Evolutionary conservation across 2,329 filamentous ascomycete species (phyloP), one percentile per base, ranked within the genome.

Genomic region (Aspergillus sp.): DNA sequence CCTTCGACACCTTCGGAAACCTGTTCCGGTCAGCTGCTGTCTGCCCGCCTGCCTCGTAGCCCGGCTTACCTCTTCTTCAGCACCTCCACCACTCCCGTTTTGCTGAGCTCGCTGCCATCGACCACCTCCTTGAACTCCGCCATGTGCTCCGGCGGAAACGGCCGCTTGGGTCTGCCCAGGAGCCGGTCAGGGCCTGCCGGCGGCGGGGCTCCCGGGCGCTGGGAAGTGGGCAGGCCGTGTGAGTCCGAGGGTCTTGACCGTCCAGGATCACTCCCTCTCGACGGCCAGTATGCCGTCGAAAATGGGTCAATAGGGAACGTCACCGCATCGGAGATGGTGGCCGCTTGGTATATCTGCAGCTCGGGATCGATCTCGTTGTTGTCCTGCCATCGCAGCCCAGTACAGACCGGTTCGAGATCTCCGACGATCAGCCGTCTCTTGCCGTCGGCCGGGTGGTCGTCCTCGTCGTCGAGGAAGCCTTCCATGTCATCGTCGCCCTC

Each of bases 381-480:
- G 36, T 54, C 72, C 51, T 93, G 84, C 74, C 86, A 98, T 53
- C 82, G 91, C 7, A 96, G 63, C 1, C 89, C 91, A 3, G 78
- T 85, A 52, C 73, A 82, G 26, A 82, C 67, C 1, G 86, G 85
- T 50, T 88, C 75, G 49, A 93, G 69, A 43, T 84, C 78, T 17
- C 78, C 76, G 19, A 66, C 74, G 48, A 73, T 64, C 5, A 72
- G 57, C 61, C 79, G 58, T 54, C 73, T 64, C 66, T 74, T 71
- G 56, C 68, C 42, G 60, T 66, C 53, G 59, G 63, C 38, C 63
- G 72, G 50, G 5, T 57, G 49, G 58, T 91, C 84, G 33, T 93
- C 84, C 4, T 84, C 84, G 47, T 93, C 85, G 45, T 94, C 88
- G 2, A 95, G 67, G 51, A 95, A 95, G 12, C 78, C 88, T 3